phyloP scores from a whole-genome alignment of 371 early-diverging fungal genomes.

The Saksenaea oblongispora region DNA sequence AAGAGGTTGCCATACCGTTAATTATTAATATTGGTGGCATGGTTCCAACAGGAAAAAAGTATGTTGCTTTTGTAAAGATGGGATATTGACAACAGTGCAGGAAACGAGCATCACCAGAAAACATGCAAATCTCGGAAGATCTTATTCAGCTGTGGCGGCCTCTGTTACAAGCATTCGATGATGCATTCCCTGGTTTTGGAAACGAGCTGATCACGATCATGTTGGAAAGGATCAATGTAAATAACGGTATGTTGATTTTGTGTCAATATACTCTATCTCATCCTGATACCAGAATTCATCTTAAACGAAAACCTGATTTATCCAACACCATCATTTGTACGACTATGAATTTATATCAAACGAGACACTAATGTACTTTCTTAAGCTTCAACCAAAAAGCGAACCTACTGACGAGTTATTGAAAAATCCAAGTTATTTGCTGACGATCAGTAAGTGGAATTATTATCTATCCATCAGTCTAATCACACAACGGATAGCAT shows the following conservation, averaged over 20 bases:
- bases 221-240: conserved; percentile 28
- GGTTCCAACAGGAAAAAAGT: conserved; percentile 49
- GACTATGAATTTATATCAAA: background rate
- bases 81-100: conserved; percentile 12
- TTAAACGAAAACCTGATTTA: conserved; percentile 23
- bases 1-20: conserved; percentile 28
- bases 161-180: conserved; percentile 31
- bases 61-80: background rate
- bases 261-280: background rate
- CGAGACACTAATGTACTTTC: background rate
- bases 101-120: conserved; percentile 34
- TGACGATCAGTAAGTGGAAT: conserved; percentile 35
- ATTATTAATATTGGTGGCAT: conserved; percentile 46
- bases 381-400: background rate
- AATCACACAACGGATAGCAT: conserved; percentile 19
- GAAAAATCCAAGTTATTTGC: conserved; percentile 35
- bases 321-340: conserved; percentile 27
- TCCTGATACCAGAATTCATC: conserved; percentile 16
- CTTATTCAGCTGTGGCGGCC: conserved; percentile 46
- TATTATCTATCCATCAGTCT: background rate
- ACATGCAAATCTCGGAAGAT: conserved; percentile 35
- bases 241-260: conserved; percentile 24
- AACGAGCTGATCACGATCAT: conserved; percentile 28
- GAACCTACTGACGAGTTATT: conserved; percentile 1
- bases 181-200: conserved; percentile 30